phyloP scores from a whole-genome alignment of 768 basidiomycete species.

The Pleurotus citrinopileatus region DNA sequence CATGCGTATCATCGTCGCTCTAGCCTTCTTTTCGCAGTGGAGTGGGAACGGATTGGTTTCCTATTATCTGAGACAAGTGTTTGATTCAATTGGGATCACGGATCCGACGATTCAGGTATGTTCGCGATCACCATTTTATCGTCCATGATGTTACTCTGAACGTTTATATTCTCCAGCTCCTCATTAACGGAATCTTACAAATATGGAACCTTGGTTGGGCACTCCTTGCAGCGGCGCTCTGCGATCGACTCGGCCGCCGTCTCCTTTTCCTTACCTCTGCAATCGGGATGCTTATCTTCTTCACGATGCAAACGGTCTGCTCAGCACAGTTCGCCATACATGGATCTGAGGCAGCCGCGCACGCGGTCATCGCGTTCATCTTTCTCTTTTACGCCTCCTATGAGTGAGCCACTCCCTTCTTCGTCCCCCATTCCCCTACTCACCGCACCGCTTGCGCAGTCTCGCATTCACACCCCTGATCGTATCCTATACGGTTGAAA shows the following conservation, averaged over 20 bases:
- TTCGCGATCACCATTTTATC: conserved; percentile 10
- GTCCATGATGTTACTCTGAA: conserved; percentile 21
- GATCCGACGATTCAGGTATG: conserved; percentile 44
- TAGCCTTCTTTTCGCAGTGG: conserved; percentile 86
- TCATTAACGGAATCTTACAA: conserved; percentile 84
- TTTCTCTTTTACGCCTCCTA: too few relatives aligned
- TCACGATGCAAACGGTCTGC: conserved; percentile 69
- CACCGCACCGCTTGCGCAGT: too few relatives aligned
- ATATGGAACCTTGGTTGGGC: conserved; percentile 77
- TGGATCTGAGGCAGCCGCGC: too few relatives aligned
- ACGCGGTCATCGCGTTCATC: too few relatives aligned
- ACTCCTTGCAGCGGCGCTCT: conserved; percentile 50
- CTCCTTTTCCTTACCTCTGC: too few relatives aligned
- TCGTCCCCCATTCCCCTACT: too few relatives aligned
- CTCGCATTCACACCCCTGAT: too few relatives aligned
- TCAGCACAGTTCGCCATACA: too few relatives aligned
- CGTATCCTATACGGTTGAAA: too few relatives aligned
- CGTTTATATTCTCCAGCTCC: conserved; percentile 53
- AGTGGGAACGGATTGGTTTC: conserved; percentile 83
- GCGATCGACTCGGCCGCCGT: conserved; percentile 67
- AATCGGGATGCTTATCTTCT: too few relatives aligned
- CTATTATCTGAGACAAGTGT: conserved; percentile 76
- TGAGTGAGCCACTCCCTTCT: too few relatives aligned
- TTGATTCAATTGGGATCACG: conserved; percentile 65
- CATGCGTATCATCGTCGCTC: conserved; percentile 69